Percentiles rank a stretch among this genome's conserved stretches.
These are phyloP conservation scores for Mortierella sp. DNA, from an alignment of 371 early-diverging fungal genomes.

Conservation along the genomic window DNA sequence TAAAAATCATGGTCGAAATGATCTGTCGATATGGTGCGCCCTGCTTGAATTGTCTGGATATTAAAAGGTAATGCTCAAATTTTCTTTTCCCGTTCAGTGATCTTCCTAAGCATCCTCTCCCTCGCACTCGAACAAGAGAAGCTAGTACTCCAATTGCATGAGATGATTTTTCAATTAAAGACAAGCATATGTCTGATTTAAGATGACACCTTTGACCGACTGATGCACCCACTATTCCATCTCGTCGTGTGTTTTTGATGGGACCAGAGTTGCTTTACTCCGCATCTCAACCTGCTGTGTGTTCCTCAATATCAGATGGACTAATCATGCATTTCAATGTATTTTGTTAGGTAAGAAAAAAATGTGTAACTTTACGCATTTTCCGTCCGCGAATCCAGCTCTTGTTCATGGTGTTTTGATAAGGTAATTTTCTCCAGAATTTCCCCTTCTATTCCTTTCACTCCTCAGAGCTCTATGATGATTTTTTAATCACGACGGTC, in stretches of 20 bases:
- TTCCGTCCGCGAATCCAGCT: no score
- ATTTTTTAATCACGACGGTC: slow-evolving; percentile 58
- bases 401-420: no score
- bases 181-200: slow-evolving; percentile 58
- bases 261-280: no score
- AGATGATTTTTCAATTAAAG: slow-evolving; percentile 56
- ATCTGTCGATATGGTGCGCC: background rate
- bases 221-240: slow-evolving; percentile 41
- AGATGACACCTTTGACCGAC: slow-evolving; percentile 55
- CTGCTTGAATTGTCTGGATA: background rate
- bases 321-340: slow-evolving; percentile 5
- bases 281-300: no score
- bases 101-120: background rate
- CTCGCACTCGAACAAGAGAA: background rate
- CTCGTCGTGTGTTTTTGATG: background rate
- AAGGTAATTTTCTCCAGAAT: background rate
- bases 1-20: background rate
- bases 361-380: slow-evolving; percentile 3
- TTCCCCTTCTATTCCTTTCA: background rate
- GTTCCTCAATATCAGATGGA: background rate
- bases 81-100: background rate
- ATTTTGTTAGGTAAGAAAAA: background rate
- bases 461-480: slow-evolving; percentile 41
- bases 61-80: slow-evolving; percentile 2
- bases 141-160: slow-evolving; percentile 37